Percentiles rank a stretch among this genome's conserved stretches.
These are phyloP conservation scores for Debaryomyces tyrocola DNA, from an alignment of 805 yeast genomes.

Conservation along the genomic window DNA sequence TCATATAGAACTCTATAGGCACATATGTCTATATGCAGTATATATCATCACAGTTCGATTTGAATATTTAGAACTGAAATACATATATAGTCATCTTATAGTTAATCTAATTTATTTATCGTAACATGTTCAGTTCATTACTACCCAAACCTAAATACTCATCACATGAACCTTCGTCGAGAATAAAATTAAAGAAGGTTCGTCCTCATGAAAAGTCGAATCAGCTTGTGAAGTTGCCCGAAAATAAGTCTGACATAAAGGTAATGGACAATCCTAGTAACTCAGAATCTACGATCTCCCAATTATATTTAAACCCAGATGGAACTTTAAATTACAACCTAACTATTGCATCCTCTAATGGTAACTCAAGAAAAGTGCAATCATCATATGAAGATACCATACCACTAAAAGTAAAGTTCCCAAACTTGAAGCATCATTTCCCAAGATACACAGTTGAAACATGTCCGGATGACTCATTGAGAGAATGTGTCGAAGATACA, in stretches of 20 bases:
- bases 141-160: constrained; percentile 5
- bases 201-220: constrained; percentile 1
- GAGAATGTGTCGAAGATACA: constrained; percentile 54
- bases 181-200: neutral
- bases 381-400: constrained; percentile 56
- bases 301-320: constrained; percentile 24
- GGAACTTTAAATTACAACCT: constrained; percentile 27
- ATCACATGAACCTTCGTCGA: neutral
- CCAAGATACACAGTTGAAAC: constrained; percentile 39
- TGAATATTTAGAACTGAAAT: too few relatives aligned
- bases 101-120: too few relatives aligned
- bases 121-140: constrained; percentile 6
- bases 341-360: constrained; percentile 20
- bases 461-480: constrained; percentile 45
- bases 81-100: too few relatives aligned
- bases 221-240: constrained; percentile 2
- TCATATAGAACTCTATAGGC: neutral
- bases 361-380: constrained; percentile 32
- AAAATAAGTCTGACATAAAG: neutral
- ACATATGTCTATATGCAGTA: too few relatives aligned
- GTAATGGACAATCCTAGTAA: constrained; percentile 4
- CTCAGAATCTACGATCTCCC: constrained; percentile 11
- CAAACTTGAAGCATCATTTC: constrained; percentile 38
- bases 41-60: too few relatives aligned
- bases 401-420: constrained; percentile 50